A percentile compares a stretch with the other conserved stretches of the same genome.
phyloP scores from a whole-genome alignment of 1,139 yeast species.

The Geotrichum siamense region DNA sequence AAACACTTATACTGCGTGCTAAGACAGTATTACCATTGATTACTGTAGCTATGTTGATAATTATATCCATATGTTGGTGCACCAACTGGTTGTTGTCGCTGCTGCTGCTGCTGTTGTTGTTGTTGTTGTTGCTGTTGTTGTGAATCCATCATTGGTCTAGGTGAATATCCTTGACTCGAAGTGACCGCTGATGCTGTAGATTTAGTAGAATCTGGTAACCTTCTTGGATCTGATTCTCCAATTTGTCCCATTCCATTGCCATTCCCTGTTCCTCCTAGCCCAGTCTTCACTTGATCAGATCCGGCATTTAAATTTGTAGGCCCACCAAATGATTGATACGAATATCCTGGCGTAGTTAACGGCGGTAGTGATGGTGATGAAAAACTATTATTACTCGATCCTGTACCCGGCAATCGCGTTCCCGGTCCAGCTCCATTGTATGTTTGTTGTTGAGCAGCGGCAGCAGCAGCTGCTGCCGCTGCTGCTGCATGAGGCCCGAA shows the following conservation, averaged over 20 bases:
- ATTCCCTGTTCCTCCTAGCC: too few relatives aligned
- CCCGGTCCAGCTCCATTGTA: too few relatives aligned
- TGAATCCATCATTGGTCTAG: constrained; percentile 6
- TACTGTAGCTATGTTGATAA: constrained; percentile 2
- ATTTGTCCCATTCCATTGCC: neutral
- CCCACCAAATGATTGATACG: constrained; percentile 6
- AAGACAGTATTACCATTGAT: constrained; percentile 14
- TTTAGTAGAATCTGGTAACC: constrained; percentile 1
- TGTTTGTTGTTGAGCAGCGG: too few relatives aligned
- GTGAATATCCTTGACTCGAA: constrained; percentile 6
- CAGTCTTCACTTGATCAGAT: neutral
- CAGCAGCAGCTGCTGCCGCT: constrained; percentile 2
- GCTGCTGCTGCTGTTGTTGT: constrained; percentile 11
- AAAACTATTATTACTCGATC: too few relatives aligned
- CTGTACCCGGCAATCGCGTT: too few relatives aligned
- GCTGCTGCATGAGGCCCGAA: too few relatives aligned
- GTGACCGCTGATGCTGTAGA: neutral
- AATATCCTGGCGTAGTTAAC: constrained; percentile 8
- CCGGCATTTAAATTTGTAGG: neutral
- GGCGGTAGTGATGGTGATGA: constrained; percentile 14
- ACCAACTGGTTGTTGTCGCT: constrained; percentile 9
- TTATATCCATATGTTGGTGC: constrained; percentile 7
- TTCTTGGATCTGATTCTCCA: constrained; percentile 5
- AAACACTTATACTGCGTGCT: too few relatives aligned
- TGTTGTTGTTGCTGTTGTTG: constrained; percentile 10